Evolutionary conservation across 768 basidiomycete genomes (phyloP).

Genomic region (Rhizopogon salebrosus): DNA sequence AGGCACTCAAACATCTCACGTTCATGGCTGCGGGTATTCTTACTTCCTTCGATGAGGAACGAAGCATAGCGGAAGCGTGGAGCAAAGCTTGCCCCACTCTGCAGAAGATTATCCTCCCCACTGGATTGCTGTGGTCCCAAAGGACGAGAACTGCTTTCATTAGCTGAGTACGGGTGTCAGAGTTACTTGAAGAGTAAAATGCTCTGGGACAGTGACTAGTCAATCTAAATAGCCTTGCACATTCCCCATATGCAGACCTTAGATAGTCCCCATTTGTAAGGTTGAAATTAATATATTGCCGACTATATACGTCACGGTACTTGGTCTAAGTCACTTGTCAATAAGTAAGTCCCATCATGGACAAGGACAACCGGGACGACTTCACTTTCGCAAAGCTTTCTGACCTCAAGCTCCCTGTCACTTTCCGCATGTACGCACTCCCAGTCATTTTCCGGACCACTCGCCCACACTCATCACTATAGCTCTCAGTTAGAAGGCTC

Average conservation of each 20-base stretch:
- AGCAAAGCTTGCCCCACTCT: conserved; percentile 54
- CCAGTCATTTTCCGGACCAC: not conserved
- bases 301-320: too few species aligned
- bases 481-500: conserved; percentile 86
- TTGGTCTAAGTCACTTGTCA: too few species aligned
- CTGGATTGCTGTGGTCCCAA: conserved; percentile 57
- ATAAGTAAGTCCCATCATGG: too few species aligned
- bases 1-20: conserved; percentile 44
- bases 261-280: too few species aligned
- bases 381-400: conserved; percentile 90
- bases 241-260: too few species aligned
- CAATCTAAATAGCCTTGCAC: too few species aligned
- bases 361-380: conserved; percentile 72
- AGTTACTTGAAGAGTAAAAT: not conserved
- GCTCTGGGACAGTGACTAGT: too few species aligned
- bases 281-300: too few species aligned
- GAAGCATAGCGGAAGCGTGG: conserved; percentile 50
- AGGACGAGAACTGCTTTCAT: conserved; percentile 14
- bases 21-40: conserved; percentile 44
- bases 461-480: not conserved
- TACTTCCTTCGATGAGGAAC: conserved; percentile 34
- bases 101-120: conserved; percentile 58
- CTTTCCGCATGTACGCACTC: conserved; percentile 68
- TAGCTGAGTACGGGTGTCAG: not conserved
- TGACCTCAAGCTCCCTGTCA: conserved; percentile 83